Percentiles rank a stretch among this genome's conserved stretches.
Evolutionary conservation across 2,329 filamentous ascomycete species (phyloP).

Genomic region (Phyllosticta paracitricarpa): DNA sequence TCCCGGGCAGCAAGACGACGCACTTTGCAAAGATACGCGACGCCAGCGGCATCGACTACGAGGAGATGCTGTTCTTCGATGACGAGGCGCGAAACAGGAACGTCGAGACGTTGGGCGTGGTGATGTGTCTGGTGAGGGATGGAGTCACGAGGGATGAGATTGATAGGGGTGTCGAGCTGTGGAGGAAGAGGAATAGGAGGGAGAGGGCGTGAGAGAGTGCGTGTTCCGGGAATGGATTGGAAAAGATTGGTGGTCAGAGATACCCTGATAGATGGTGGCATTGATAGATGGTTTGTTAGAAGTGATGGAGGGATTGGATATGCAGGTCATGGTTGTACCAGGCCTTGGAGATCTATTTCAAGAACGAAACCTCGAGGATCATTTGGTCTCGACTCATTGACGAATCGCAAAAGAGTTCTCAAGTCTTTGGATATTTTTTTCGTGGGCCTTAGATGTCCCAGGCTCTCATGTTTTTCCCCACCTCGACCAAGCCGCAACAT

Average conservation of each 20-base stretch:
- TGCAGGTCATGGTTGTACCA: background rate
- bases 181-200: conserved; percentile 61
- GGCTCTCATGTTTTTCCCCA: no score
- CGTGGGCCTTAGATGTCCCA: no score
- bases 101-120: conserved; percentile 69
- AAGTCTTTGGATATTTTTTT: no score
- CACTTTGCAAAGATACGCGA: conserved; percentile 70
- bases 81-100: conserved; percentile 82
- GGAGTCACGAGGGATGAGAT: conserved; percentile 69
- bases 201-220: background rate
- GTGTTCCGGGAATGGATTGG: background rate
- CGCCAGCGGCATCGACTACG: conserved; percentile 59
- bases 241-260: background rate
- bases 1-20: conserved; percentile 69
- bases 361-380: background rate
- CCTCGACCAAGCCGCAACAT: no score
- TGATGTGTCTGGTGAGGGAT: conserved; percentile 72
- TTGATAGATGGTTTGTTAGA: background rate
- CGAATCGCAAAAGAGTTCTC: no score
- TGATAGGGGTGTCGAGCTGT: conserved; percentile 68
- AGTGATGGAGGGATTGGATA: background rate
- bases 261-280: background rate
- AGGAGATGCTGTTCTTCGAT: conserved; percentile 93
- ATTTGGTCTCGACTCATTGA: no score
- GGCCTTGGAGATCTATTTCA: background rate